Evolutionary conservation across 495 filamentous ascomycete species (phyloP), one percentile per base, ranked within the genome.

Genomic region (Saxispiralis lemnorum): DNA sequence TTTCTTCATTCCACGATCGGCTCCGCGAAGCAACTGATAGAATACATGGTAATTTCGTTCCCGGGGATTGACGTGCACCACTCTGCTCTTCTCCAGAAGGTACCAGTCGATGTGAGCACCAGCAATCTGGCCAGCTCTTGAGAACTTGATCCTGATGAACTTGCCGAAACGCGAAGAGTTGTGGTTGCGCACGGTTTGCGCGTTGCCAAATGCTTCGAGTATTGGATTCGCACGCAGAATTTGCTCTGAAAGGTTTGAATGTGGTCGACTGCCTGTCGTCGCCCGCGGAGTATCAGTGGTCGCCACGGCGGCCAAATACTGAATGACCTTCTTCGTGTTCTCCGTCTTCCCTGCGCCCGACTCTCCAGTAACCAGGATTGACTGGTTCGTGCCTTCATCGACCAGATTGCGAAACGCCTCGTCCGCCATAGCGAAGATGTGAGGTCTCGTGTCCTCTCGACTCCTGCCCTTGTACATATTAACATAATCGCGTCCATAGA

Each of bases 101-200:
- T 96, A 96, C 92, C 92, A 99, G 58, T 99, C 86, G 37, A 99
- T 94, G 63, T 79, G 95, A 19, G 92, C 92, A 12, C 92, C 92
- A 28, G 80, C 85, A 46, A 99, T 96, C 31, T 92, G 83, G 11
- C 92, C 92, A 31, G 77, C 74, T 28, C 83, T 72, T 11, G 78
- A 85, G 58, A 99, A 95, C 56, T 95, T 84, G 53, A 99, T 96
- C 32, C 92, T 71, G 58, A 99, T 99, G 59, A 99, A 99, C 62
- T 99, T 99, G 48, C 92, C 92, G 59, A 99, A 99, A 43, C 92
- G 75, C 7, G 92, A 99, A 2, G 92, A 96, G 60, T 99, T 99
- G 66, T 99, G 88, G 55, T 99, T 99, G 37, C 92, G 69, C 18
- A 96, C 83, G 1, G 92, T 99, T 57, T 99, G 92, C 4, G 92